Evolutionary conservation across 805 yeast species (phyloP).

Genomic region (Scheffersomyces stipitis): DNA sequence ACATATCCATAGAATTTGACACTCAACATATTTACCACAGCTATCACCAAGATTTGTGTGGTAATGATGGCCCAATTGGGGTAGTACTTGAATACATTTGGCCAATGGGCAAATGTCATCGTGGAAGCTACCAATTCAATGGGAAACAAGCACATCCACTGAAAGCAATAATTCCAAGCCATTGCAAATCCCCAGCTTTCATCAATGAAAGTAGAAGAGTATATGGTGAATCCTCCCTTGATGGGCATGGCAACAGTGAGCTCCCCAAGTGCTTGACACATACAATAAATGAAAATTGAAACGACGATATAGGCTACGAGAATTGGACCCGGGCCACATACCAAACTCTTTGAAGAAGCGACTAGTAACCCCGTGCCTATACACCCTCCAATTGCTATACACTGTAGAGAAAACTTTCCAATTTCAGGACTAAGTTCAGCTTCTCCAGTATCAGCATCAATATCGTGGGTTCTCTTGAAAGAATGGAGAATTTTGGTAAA

Average conservation of each 20-base stretch:
- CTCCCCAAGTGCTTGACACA: constrained; percentile 25
- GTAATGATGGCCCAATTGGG: constrained; percentile 15
- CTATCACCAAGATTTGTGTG: constrained; percentile 16
- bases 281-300: constrained; percentile 22
- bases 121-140: constrained; percentile 28
- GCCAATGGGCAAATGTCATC: constrained; percentile 23
- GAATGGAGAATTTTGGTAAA: neutral
- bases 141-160: constrained; percentile 24
- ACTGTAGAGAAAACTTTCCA: constrained; percentile 13
- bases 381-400: constrained; percentile 29
- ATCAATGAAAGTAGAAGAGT: constrained; percentile 22
- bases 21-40: constrained; percentile 20
- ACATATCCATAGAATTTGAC: constrained; percentile 23
- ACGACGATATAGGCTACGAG: constrained; percentile 20
- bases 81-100: constrained; percentile 16
- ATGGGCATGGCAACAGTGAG: constrained; percentile 22
- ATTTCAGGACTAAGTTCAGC: neutral
- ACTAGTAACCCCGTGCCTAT: constrained; percentile 27
- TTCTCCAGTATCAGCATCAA: neutral
- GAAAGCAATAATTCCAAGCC: constrained; percentile 26
- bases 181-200: constrained; percentile 25
- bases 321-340: constrained; percentile 23
- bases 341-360: constrained; percentile 23
- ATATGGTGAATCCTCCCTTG: constrained; percentile 25
- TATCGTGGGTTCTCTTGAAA: neutral